Evolutionary conservation across 495 filamentous ascomycete species (phyloP), one percentile per base, ranked within the genome.

Genomic region (Aspergillus ellipticus): DNA sequence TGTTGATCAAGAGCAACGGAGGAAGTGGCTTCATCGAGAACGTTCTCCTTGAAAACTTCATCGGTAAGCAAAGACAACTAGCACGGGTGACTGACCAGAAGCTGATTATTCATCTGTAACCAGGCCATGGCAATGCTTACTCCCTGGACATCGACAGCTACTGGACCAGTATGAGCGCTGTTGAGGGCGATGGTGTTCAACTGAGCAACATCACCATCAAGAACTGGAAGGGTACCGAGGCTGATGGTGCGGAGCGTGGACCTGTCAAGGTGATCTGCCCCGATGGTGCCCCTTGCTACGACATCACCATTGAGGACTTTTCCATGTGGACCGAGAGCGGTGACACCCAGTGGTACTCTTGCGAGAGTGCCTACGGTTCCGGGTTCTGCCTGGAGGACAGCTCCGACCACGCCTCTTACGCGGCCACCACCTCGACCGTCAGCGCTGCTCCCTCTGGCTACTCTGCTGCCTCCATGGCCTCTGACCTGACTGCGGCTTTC

Each of bases 1-100:
- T 80, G 59, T 80, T 86, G 80, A 79, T 86, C 69, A 86, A 85
- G 66, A 75, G 71, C 60, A 81, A 76, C 54, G 82, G 82, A 15
- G 82, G 82, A 24, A 78, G 67, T 55, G 82, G 82, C 13, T 72
- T 69, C 31, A 9, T 49, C 1, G 31, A 50, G 45, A 75, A 83
- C 54, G 65, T 73, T 15, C 51, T 75, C 15, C 76, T 85, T 26
- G 72, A 81, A 52, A 83, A 85, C 69, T 85, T 85, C 69, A 78
- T 78, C 33, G 77, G 62, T 78, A 74, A 41, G 22, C 22, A 0
- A 13, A 6, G n/a, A 2, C 45, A 6, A 6, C 24, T 7, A 45
- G 17, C 4, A 45, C 16, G 22, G 8, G 22, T 16, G 13, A 19
- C 5, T 17, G 24, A 17, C 33, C 5, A 26, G 6, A 17, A 9